Evolutionary conservation across 1,284 basidiomycete genomes (phyloP).

Genomic region (Malassezia equina): DNA sequence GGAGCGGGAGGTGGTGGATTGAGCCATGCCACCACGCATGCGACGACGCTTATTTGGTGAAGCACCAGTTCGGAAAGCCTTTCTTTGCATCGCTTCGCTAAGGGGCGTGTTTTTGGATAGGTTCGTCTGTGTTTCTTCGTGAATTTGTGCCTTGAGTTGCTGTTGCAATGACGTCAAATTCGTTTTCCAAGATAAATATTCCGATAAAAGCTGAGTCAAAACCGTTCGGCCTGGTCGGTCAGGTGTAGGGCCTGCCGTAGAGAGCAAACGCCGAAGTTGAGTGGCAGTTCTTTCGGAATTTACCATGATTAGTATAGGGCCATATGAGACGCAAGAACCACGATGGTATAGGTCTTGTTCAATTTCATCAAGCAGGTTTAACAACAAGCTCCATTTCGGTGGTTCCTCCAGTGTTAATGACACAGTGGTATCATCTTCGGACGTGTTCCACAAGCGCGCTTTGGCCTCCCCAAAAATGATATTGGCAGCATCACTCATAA

Average conservation of each 20-base stretch:
- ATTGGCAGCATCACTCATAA: slow-evolving; percentile 79
- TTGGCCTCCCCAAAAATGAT: slow-evolving; percentile 75
- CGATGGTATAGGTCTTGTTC: slow-evolving; percentile 66
- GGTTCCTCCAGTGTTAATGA: slow-evolving; percentile 63
- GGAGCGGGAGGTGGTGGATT: background rate
- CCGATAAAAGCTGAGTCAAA: slow-evolving; percentile 49
- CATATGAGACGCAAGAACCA: slow-evolving; percentile 23
- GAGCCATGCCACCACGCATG: slow-evolving; percentile 6
- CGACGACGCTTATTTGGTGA: slow-evolving; percentile 49
- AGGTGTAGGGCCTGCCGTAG: slow-evolving; percentile 2
- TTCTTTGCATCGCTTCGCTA: slow-evolving; percentile 36
- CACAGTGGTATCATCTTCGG: slow-evolving; percentile 47
- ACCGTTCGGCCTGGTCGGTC: slow-evolving; percentile 1
- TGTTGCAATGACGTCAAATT: slow-evolving; percentile 50
- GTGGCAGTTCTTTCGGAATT: slow-evolving; percentile 27
- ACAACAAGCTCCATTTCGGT: slow-evolving; percentile 83
- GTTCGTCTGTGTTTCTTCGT: background rate
- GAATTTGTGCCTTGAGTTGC: background rate
- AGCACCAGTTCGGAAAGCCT: slow-evolving; percentile 25
- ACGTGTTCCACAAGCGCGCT: slow-evolving; percentile 56
- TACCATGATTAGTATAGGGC: slow-evolving; percentile 45
- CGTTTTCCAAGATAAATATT: slow-evolving; percentile 74
- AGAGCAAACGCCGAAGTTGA: slow-evolving; percentile 36
- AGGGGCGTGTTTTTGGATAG: background rate
- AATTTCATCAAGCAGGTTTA: slow-evolving; percentile 77